Evolutionary conservation across 2,329 filamentous ascomycete genomes (phyloP).

Genomic region (Exophiala oligosperma): DNA sequence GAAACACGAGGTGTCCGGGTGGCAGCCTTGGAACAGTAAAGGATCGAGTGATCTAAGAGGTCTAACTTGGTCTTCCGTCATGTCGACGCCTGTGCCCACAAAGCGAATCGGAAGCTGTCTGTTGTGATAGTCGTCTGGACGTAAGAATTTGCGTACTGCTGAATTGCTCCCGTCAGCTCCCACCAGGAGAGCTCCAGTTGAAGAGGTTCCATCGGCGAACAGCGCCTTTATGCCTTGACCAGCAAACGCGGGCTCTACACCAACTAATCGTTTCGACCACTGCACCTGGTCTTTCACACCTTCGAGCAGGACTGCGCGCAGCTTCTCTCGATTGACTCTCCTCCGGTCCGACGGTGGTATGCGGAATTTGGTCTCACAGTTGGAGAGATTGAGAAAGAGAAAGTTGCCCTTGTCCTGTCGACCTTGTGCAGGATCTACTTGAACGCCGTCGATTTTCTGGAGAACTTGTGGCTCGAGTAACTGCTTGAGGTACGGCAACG

Average conservation of each 20-base stretch:
- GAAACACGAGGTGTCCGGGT: slow-evolving; percentile 19
- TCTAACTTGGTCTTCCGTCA: slow-evolving; percentile 14
- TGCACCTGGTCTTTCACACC: slow-evolving; percentile 30
- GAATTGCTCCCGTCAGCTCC: slow-evolving; percentile 34
- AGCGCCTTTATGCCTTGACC: slow-evolving; percentile 6
- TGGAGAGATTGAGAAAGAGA: slow-evolving; percentile 34
- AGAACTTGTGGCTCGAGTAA: slow-evolving; percentile 30
- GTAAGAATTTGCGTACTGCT: slow-evolving; percentile 23
- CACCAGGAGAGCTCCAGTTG: slow-evolving; percentile 27
- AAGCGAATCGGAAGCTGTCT: slow-evolving; percentile 15
- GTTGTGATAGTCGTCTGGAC: slow-evolving; percentile 12
- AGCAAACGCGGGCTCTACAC: neutral
- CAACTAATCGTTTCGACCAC: slow-evolving; percentile 32
- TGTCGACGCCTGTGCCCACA: slow-evolving; percentile 14
- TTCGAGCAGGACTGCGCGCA: slow-evolving; percentile 32
- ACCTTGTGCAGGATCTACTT: slow-evolving; percentile 32
- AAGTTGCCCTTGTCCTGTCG: slow-evolving; percentile 31
- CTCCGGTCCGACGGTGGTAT: slow-evolving; percentile 33
- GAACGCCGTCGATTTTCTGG: slow-evolving; percentile 28
- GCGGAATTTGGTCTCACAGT: slow-evolving; percentile 32
- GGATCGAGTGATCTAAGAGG: slow-evolving; percentile 18
- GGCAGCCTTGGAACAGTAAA: slow-evolving; percentile 28
- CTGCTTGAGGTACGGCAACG: slow-evolving; percentile 25
- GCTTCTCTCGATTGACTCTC: slow-evolving; percentile 33
- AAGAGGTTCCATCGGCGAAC: slow-evolving; percentile 26